Conservation (phyloP, 768 basidiomycete genomes). For the Mycena amicta region DNA sequence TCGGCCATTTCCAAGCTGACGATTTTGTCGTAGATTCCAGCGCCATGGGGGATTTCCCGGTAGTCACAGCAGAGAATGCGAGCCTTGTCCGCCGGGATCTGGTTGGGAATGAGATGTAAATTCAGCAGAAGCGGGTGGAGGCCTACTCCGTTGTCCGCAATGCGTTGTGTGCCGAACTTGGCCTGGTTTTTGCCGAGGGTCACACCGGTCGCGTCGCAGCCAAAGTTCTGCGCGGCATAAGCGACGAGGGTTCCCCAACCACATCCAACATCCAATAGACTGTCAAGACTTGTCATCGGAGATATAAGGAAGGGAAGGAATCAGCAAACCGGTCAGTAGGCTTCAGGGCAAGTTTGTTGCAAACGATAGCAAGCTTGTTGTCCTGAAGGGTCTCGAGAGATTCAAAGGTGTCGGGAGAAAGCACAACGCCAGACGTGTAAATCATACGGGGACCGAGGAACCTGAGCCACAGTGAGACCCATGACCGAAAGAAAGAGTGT, state of each 20-base stretch:
- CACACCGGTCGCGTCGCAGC: slow-evolving; percentile 94
- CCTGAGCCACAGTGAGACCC: slow-evolving; percentile 41
- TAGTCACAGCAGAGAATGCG: slow-evolving; percentile 93
- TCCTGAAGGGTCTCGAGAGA: slow-evolving; percentile 95
- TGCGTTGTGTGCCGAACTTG: slow-evolving; percentile 88
- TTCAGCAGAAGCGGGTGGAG: slow-evolving; percentile 6
- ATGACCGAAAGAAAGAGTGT: neutral
- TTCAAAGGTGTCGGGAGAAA: slow-evolving; percentile 68
- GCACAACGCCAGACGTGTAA: slow-evolving; percentile 92
- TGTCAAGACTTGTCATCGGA: no score
- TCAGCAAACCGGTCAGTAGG: slow-evolving; percentile 69
- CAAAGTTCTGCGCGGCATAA: slow-evolving; percentile 96
- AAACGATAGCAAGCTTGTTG: slow-evolving; percentile 95
- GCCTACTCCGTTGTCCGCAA: slow-evolving; percentile 72
- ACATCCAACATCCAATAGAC: slow-evolving; percentile 82
- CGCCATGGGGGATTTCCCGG: slow-evolving; percentile 81
- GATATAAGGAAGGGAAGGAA: no score
- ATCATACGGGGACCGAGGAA: slow-evolving; percentile 97
- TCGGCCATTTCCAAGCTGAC: slow-evolving; percentile 98
- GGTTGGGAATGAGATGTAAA: neutral
- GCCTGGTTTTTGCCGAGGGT: slow-evolving; percentile 92
- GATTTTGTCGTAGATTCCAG: slow-evolving; percentile 87
- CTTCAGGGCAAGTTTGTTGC: slow-evolving; percentile 89
- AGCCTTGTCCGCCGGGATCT: slow-evolving; percentile 66
- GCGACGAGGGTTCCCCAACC: slow-evolving; percentile 97